Conservation (phyloP, 208 protist species). For the Trypanosoma platydactyli region DNA sequence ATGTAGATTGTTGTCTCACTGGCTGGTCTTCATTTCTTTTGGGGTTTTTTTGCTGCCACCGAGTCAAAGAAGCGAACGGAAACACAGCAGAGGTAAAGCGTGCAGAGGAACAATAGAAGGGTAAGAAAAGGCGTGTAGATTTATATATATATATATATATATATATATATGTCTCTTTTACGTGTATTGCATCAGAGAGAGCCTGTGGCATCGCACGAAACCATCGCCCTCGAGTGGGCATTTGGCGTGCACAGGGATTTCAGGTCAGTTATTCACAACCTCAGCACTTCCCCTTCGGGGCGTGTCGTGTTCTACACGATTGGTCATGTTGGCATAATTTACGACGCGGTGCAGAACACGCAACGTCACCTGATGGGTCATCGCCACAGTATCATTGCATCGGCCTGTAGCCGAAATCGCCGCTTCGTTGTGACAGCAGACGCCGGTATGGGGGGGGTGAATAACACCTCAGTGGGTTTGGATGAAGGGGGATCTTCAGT, state of each 20-base stretch:
- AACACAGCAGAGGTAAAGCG: not conserved
- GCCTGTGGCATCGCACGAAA: constrained; percentile 45
- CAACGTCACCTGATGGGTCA: constrained; percentile 93
- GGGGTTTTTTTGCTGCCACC: too few relatives aligned
- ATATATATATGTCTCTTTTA: constrained; percentile 14
- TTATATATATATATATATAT: constrained; percentile 24
- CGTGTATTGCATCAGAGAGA: constrained; percentile 23
- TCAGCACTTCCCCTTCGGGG: constrained; percentile 54
- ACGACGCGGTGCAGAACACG: constrained; percentile 83
- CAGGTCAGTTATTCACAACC: constrained; percentile 84
- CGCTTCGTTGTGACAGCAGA: constrained; percentile 93
- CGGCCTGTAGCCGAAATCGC: constrained; percentile 76
- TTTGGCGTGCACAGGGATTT: constrained; percentile 93
- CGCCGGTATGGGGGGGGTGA: constrained; percentile 36
- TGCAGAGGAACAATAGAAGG: constrained; percentile 16
- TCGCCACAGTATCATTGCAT: constrained; percentile 77
- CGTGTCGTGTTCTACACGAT: constrained; percentile 90
- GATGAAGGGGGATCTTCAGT: not conserved
- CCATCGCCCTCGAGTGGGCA: constrained; percentile 81
- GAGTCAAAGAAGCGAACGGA: too few relatives aligned
- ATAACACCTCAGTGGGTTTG: not conserved
- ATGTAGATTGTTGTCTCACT: too few relatives aligned
- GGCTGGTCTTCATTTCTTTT: too few relatives aligned
- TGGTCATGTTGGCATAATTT: constrained; percentile 91
- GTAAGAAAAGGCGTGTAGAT: constrained; percentile 7